Conservation (phyloP, 352 stramenopile genomes). For the Phytophthora pinifolia region DNA sequence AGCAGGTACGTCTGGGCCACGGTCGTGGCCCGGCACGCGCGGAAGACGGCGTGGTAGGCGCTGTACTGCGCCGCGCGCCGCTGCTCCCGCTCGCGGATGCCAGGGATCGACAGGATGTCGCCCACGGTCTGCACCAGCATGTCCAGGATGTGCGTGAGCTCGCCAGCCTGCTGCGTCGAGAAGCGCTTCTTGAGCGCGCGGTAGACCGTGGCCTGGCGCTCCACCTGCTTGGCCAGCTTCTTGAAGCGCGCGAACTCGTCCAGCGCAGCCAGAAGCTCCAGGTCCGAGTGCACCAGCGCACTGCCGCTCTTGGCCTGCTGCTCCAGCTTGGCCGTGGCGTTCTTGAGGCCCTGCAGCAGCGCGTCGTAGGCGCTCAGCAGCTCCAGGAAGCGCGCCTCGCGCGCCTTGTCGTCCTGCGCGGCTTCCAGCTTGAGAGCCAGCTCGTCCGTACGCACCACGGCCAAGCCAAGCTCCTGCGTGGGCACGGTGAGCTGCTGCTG, state of each 20-base stretch:
- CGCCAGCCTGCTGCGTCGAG: constrained; percentile 48
- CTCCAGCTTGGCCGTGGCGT: constrained; percentile 57
- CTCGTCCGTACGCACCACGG: constrained; percentile 74
- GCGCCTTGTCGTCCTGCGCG: constrained; percentile 59
- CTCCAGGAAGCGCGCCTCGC: constrained; percentile 67
- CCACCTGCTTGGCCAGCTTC: constrained; percentile 76
- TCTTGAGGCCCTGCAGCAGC: constrained; percentile 68
- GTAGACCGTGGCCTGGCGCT: constrained; percentile 62
- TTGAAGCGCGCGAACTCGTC: constrained; percentile 77
- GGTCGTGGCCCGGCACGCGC: constrained; percentile 57
- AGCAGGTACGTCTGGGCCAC: constrained; percentile 70
- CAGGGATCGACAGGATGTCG: constrained; percentile 75
- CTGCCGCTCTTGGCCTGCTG: constrained; percentile 80
- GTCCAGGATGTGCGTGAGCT: constrained; percentile 80
- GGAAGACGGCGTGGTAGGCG: constrained; percentile 71
- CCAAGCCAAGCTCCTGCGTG: constrained; percentile 69
- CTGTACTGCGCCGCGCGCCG: constrained; percentile 59
- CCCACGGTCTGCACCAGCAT: constrained; percentile 81
- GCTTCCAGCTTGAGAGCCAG: constrained; percentile 64
- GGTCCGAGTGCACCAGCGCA: constrained; percentile 69
- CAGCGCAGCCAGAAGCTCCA: constrained; percentile 62
- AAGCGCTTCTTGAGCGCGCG: constrained; percentile 59
- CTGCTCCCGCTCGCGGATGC: constrained; percentile 52
- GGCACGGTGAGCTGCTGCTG: constrained; percentile 71
- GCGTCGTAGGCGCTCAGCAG: constrained; percentile 75